These are phyloP conservation scores for Sphaerulina musiva DNA, from an alignment of 2,329 filamentous ascomycete species.

Conservation along the genomic window DNA sequence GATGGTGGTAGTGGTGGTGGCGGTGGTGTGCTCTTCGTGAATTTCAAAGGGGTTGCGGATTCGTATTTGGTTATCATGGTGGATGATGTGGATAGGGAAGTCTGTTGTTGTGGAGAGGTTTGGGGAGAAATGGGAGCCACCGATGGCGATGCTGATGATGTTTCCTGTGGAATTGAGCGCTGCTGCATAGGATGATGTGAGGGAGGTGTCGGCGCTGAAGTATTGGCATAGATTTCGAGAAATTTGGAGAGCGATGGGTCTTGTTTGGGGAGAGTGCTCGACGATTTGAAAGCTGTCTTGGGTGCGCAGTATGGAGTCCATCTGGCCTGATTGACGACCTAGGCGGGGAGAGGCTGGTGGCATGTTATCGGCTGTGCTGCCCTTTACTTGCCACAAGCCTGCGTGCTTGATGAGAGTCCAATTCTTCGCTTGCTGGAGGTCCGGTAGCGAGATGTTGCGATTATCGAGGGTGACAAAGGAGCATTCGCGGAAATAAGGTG, in stretches of 20 bases:
- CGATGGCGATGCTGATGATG: conserved; percentile 38
- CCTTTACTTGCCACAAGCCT: conserved; percentile 4
- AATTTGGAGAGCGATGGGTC: conserved; percentile 46
- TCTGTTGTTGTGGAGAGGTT: conserved; percentile 10
- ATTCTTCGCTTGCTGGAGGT: background rate
- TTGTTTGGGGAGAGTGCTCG: conserved; percentile 26
- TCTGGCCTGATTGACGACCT: conserved; percentile 46
- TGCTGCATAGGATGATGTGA: conserved; percentile 30
- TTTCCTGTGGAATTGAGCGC: conserved; percentile 37
- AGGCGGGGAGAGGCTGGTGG: conserved; percentile 30
- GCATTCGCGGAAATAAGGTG: conserved; percentile 18
- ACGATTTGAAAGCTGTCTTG: conserved; percentile 42
- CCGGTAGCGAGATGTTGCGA: conserved; percentile 1
- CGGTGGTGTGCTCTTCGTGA: background rate
- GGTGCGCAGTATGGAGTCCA: conserved; percentile 50
- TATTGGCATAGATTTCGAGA: conserved; percentile 55
- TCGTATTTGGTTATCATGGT: conserved; percentile 1
- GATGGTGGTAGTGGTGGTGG: background rate
- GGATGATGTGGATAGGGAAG: conserved; percentile 31
- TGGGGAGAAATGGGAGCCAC: conserved; percentile 21
- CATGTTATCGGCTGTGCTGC: background rate
- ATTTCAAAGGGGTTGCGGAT: conserved; percentile 7
- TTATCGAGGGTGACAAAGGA: conserved; percentile 17
- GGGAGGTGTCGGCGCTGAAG: conserved; percentile 47
- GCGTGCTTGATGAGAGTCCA: background rate